Conservation (phyloP, 495 filamentous ascomycete species). For the Letharia lupina region DNA sequence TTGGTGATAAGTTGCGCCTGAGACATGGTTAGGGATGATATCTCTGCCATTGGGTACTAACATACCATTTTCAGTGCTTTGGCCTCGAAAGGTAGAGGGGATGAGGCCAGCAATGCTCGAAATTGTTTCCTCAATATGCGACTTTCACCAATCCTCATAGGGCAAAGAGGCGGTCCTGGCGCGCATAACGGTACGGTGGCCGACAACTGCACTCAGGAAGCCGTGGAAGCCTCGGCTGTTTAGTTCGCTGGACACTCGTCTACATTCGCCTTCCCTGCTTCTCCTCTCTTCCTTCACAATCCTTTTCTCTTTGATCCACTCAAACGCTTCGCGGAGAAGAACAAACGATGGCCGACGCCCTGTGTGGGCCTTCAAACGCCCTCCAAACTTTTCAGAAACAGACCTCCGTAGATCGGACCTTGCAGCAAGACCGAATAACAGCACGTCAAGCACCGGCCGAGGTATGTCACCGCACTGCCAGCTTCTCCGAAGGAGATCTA, state of each 20-base stretch:
- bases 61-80: slow-evolving; percentile 17
- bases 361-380: slow-evolving; percentile 87
- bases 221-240: not conserved
- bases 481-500: slow-evolving; percentile 25
- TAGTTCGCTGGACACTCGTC: not conserved
- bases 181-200: not conserved
- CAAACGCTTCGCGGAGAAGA: not conserved
- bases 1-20: slow-evolving; percentile 83
- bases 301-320: no score
- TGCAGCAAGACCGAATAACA: slow-evolving; percentile 74
- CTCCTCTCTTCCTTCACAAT: not conserved
- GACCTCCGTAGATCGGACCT: slow-evolving; percentile 61
- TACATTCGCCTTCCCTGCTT: not conserved
- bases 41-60: not conserved
- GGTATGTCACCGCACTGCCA: slow-evolving; percentile 32
- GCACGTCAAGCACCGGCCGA: slow-evolving; percentile 46
- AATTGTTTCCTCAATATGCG: not conserved
- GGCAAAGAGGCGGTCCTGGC: not conserved
- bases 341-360: slow-evolving; percentile 59
- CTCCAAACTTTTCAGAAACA: slow-evolving; percentile 81
- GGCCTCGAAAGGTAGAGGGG: not conserved
- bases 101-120: slow-evolving; percentile 3
- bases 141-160: not conserved
- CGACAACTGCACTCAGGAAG: not conserved
- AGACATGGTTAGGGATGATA: not conserved